Percentiles rank a stretch among this genome's conserved stretches.
These are phyloP conservation scores for Lentinula edodes DNA, from an alignment of 768 basidiomycete species.

Conservation along the genomic window DNA sequence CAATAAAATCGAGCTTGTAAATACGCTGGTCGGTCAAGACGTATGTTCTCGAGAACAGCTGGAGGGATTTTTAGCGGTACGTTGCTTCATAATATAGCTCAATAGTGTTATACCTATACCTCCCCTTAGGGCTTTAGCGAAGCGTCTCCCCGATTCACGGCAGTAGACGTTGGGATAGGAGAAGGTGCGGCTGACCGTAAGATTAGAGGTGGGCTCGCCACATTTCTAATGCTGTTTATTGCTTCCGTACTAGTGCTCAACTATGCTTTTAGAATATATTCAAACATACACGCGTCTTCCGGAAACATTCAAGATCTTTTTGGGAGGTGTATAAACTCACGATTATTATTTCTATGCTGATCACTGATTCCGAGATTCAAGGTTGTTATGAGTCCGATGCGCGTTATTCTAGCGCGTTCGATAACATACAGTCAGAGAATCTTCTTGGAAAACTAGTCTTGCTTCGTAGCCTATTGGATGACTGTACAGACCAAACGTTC, in stretches of 20 bases:
- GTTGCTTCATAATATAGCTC: slow-evolving; percentile 5
- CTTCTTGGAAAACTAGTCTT: slow-evolving; percentile 63
- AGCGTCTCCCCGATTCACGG: slow-evolving; percentile 62
- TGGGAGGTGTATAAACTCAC: slow-evolving; percentile 46
- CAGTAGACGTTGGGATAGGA: slow-evolving; percentile 63
- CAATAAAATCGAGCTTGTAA: slow-evolving; percentile 53
- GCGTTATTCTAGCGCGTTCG: slow-evolving; percentile 52
- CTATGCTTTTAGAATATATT: slow-evolving; percentile 50
- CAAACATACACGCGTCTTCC: slow-evolving; percentile 67
- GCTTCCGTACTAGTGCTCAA: background rate
- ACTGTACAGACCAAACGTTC: slow-evolving; percentile 36
- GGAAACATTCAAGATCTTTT: slow-evolving; percentile 68
- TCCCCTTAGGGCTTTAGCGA: slow-evolving; percentile 57
- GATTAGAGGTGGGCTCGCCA: slow-evolving; percentile 51
- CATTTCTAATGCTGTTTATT: background rate
- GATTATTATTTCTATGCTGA: background rate
- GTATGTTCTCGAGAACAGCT: slow-evolving; percentile 63
- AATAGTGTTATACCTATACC: background rate
- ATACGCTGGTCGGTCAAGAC: slow-evolving; percentile 43
- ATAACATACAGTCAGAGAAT: slow-evolving; percentile 52
- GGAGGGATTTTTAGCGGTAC: slow-evolving; percentile 56
- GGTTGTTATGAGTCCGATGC: slow-evolving; percentile 44
- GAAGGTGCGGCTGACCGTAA: slow-evolving; percentile 61
- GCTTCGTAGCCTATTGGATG: slow-evolving; percentile 43
- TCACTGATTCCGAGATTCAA: background rate